phyloP scores from a whole-genome alignment of 2,329 filamentous ascomycete genomes.

The Aspergillus alliaceus region DNA sequence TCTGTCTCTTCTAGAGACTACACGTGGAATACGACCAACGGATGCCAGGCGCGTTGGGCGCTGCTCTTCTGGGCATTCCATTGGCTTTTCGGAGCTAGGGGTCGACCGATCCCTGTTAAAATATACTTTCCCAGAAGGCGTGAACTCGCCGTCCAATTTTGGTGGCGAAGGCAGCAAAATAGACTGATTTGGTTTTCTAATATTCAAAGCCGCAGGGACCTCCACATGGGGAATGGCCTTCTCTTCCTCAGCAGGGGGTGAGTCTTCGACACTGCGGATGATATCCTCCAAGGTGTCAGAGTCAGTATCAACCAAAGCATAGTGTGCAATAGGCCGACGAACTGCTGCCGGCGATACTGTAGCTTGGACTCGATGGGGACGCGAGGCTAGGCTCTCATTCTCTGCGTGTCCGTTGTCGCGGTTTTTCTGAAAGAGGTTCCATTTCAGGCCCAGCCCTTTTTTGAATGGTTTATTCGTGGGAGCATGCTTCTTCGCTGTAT shows the following conservation, averaged over 20 bases:
- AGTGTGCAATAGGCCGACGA: slow-evolving; percentile 55
- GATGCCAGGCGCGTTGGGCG: slow-evolving; percentile 70
- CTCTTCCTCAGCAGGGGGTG: slow-evolving; percentile 41
- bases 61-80: slow-evolving; percentile 23
- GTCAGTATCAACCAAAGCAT: slow-evolving; percentile 55
- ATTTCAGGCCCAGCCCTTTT: slow-evolving; percentile 42
- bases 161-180: slow-evolving; percentile 46
- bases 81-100: slow-evolving; percentile 14
- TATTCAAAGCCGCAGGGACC: slow-evolving; percentile 28
- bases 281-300: slow-evolving; percentile 43
- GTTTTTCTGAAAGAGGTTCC: slow-evolving; percentile 60
- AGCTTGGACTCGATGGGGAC: slow-evolving; percentile 38
- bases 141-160: slow-evolving; percentile 33
- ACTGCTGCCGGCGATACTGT: slow-evolving; percentile 38
- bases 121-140: slow-evolving; percentile 38
- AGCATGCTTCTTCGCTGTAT: background rate
- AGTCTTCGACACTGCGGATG: slow-evolving; percentile 38
- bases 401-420: slow-evolving; percentile 21
- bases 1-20: slow-evolving; percentile 66
- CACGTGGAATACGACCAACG: slow-evolving; percentile 81
- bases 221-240: slow-evolving; percentile 20
- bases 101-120: slow-evolving; percentile 30
- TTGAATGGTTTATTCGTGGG: slow-evolving; percentile 21
- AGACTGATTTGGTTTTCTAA: slow-evolving; percentile 37
- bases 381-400: slow-evolving; percentile 20